phyloP scores from a whole-genome alignment of 2,329 filamentous ascomycete species.

The Cadophora sp. region DNA sequence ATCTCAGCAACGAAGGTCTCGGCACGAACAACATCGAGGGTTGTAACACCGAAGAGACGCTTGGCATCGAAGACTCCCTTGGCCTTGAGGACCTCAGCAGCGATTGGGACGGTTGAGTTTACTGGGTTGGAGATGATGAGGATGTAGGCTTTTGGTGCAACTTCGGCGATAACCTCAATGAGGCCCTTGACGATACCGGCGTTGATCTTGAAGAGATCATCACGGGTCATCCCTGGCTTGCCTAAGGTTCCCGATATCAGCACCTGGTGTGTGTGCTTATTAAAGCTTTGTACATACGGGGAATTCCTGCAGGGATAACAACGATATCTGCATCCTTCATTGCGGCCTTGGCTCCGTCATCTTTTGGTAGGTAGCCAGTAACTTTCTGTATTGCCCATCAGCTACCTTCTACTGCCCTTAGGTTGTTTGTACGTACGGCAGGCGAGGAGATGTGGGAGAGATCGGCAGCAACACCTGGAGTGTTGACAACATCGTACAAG shows the following conservation, averaged over 20 bases:
- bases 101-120: constrained; percentile 98
- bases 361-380: constrained; percentile 84
- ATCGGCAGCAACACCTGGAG: constrained; percentile 92
- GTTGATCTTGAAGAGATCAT: constrained; percentile 99
- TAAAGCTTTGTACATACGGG: constrained; percentile 68
- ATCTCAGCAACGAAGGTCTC: constrained; percentile 95
- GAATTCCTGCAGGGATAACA: constrained; percentile 97
- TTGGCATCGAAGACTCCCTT: constrained; percentile 93
- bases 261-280: background rate
- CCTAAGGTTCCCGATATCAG: constrained; percentile 59
- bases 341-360: constrained; percentile 84
- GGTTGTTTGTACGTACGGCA: constrained; percentile 65
- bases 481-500: constrained; percentile 99
- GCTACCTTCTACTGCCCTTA: constrained; percentile 43
- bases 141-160: constrained; percentile 90
- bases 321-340: constrained; percentile 95
- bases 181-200: constrained; percentile 96
- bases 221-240: constrained; percentile 99
- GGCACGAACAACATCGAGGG: constrained; percentile 95
- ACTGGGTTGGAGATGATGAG: constrained; percentile 99
- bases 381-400: constrained; percentile 68
- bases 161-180: constrained; percentile 85
- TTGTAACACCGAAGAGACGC: constrained; percentile 98
- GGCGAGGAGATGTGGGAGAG: constrained; percentile 95
- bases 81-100: constrained; percentile 94